Percentiles rank a stretch among this genome's conserved stretches.
phyloP scores from a whole-genome alignment of 331 rosid genomes.

The Pyracantha coccinea region DNA sequence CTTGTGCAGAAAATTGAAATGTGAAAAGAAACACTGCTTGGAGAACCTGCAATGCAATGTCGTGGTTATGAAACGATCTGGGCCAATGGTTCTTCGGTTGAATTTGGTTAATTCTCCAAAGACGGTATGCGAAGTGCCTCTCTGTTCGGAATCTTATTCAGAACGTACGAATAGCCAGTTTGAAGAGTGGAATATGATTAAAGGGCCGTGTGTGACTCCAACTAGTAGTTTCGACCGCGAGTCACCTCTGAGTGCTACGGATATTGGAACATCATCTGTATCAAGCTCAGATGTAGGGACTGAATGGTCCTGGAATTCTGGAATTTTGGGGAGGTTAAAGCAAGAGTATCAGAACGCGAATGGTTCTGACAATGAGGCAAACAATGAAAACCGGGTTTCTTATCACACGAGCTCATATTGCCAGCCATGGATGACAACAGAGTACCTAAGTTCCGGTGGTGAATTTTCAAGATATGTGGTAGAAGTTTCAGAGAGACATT shows the following conservation, averaged over 20 bases:
- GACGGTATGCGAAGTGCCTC: conserved; percentile 26
- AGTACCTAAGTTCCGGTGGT: conserved; percentile 37
- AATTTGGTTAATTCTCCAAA: conserved; percentile 55
- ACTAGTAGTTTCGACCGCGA: conserved; percentile 80
- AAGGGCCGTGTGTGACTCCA: conserved; percentile 84
- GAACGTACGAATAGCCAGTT: conserved; percentile 31
- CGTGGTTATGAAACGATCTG: conserved; percentile 63
- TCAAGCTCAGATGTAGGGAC: conserved; percentile 82
- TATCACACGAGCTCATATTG: conserved; percentile 48
- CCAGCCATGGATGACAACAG: conserved; percentile 60
- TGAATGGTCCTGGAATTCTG: conserved; percentile 50
- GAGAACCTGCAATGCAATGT: conserved; percentile 86
- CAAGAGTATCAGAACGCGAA: conserved; percentile 34
- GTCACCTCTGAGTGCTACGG: conserved; percentile 74
- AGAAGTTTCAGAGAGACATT: conserved; percentile 23
- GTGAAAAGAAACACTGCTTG: conserved; percentile 79
- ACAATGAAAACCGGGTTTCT: conserved; percentile 49
- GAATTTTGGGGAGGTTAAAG: conserved; percentile 33
- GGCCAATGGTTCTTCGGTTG: conserved; percentile 76
- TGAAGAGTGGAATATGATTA: conserved; percentile 30
- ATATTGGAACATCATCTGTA: conserved; percentile 77
- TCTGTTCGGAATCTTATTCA: conserved; percentile 24
- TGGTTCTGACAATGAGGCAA: conserved; percentile 55
- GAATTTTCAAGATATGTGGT: conserved; percentile 33
- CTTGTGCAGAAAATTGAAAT: conserved; percentile 59